Evolutionary conservation across 2,329 filamentous ascomycete species (phyloP).

Genomic region (Sarocladium oryzae): DNA sequence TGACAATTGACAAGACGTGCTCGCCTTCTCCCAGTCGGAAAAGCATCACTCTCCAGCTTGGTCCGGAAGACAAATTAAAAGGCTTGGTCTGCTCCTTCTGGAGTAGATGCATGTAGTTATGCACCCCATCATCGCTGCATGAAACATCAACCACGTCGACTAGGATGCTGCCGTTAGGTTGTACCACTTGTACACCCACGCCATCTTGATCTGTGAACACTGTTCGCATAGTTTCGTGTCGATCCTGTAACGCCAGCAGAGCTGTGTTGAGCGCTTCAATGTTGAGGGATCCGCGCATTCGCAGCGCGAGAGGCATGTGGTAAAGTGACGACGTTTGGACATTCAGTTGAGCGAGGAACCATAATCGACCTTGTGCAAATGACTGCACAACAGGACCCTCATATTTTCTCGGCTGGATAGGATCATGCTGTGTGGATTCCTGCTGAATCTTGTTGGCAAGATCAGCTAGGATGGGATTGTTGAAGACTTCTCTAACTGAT

Average conservation of each 20-base stretch:
- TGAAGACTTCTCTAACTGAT: constrained; percentile 12
- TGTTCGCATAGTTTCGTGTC: constrained; percentile 17
- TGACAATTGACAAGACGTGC: constrained; percentile 13
- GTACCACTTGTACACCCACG: constrained; percentile 11
- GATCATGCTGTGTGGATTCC: neutral
- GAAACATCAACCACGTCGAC: constrained; percentile 10
- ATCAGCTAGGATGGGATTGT: constrained; percentile 5
- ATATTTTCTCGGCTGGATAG: neutral
- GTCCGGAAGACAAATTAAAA: constrained; percentile 6
- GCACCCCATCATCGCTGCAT: neutral
- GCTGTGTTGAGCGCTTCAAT: constrained; percentile 12
- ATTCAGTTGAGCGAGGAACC: constrained; percentile 18
- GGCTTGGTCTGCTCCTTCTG: constrained; percentile 10
- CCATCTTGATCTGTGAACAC: constrained; percentile 13
- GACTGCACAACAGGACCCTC: constrained; percentile 16
- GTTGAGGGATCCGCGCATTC: constrained; percentile 12
- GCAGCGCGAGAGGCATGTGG: constrained; percentile 14
- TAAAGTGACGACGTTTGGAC: constrained; percentile 15
- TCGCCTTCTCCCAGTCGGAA: constrained; percentile 11
- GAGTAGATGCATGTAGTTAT: neutral
- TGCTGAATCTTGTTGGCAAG: constrained; percentile 1
- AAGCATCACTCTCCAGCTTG: constrained; percentile 12
- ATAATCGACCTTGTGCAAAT: constrained; percentile 17
- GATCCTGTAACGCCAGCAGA: constrained; percentile 14
- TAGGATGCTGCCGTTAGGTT: neutral